Evolutionary conservation across 2,329 filamentous ascomycete species (phyloP), one percentile per base, ranked within the genome.

Genomic region (Aspergillus cejpii): DNA sequence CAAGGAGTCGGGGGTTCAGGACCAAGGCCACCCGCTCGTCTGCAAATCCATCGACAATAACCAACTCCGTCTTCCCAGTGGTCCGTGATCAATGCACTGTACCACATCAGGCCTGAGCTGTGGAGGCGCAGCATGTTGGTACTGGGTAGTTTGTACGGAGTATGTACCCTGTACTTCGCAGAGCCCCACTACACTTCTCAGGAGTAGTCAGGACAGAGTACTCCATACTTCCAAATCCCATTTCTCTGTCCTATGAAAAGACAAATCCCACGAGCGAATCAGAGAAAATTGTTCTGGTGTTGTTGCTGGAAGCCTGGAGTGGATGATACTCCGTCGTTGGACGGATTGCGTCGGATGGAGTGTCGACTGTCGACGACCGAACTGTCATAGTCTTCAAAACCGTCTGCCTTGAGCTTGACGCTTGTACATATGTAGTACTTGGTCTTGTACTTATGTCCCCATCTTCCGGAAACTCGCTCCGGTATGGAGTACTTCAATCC

Each of bases 81-180:
- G 31, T 19, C 31, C 31, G 10, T 20, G 31, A 17, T 17, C 31
- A 37, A 40, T 49, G 31, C 27, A 46, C 37, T 38, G 36, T 45
- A 48, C 48, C 45, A 51, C 43, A 40, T 46, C 48, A 48, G 45
- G 37, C 38, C 26, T 38, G 37, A 37, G 24, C 41, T 24, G 48
- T 51, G 48, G 48, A 51, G 48, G 48, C 48, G 48, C 48, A 51
- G 48, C 48, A 44, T 37, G 33, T 28, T 48, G 41, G 39, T 48
- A 19, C 14, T 17, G 11, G 2, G 21, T 27, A 15, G 12, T 24
- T 26, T 24, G 6, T 39, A 24, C 3, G 23, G 19, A 27, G 24
- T 40, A 24, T 5, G 23, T 24, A 24, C 23, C 23, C 15, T 20
- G 24, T 29, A 29, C 36, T 31, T 27, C 36, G 45, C 45, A 47